phyloP scores from a whole-genome alignment of 345 rosid species.

The Eucalyptus tenuipes region DNA sequence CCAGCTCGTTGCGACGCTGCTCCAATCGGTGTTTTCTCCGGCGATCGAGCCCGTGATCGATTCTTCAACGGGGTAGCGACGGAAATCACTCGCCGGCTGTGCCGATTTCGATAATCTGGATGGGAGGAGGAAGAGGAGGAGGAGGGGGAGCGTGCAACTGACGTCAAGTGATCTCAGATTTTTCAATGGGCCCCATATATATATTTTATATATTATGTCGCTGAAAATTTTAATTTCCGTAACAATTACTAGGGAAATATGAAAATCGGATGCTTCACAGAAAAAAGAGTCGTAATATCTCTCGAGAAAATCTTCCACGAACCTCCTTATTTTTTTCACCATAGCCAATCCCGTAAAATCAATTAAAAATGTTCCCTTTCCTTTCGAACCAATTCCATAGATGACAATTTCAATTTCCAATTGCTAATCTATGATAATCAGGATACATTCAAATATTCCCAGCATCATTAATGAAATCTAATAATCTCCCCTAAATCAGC shows the following conservation, averaged over 20 bases:
- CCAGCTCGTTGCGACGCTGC: conserved; percentile 40
- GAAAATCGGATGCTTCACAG: neutral
- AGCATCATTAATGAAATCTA: accelerated
- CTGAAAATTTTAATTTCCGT: neutral
- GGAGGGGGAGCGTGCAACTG: neutral
- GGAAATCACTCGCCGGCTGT: neutral
- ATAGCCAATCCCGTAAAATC: neutral
- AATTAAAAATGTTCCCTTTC: neutral
- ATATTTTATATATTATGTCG: neutral
- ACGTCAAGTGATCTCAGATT: neutral
- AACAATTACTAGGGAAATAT: neutral
- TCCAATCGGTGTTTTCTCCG: neutral
- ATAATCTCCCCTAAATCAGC: accelerated
- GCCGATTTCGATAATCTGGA: too few relatives aligned
- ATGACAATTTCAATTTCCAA: neutral
- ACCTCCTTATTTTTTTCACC: neutral
- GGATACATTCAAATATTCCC: accelerated
- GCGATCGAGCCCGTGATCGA: neutral
- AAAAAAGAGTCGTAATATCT: neutral
- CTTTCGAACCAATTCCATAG: accelerated
- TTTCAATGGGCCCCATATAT: neutral
- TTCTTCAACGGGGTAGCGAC: neutral
- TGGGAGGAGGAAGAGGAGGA: too few relatives aligned
- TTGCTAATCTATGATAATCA: accelerated
- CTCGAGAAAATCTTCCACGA: neutral